Evolutionary conservation across 345 rosid genomes (phyloP), one percentile per base, ranked within the genome.

Genomic region (Salix brachista): DNA sequence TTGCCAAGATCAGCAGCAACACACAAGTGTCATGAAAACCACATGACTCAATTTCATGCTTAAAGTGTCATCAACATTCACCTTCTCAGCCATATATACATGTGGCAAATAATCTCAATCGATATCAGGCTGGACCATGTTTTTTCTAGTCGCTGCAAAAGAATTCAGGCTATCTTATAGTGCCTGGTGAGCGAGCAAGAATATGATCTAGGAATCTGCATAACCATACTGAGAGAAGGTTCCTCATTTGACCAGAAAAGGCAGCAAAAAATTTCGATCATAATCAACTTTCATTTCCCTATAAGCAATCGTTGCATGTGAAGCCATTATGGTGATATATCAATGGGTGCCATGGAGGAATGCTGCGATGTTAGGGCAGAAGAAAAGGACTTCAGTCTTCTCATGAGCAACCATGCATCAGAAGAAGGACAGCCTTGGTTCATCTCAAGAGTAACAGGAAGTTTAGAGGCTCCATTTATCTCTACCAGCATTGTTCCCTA

Each of bases 401-500:
- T 78, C 62, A 92, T 83, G 69, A 96, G 97, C 84, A 90, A 84
- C 88, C 89, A 83, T 44, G 97, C 92, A 84, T 93, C 96, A 12
- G 87, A 81, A 76, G 88, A 13, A 52, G 89, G 65, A 77, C 92
- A 91, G 58, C 98, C 99, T 79, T 87, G 86, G 75, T 80, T 80
- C 94, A 93, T 85, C 85, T 93, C 93, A 21, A 83, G 75, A 46
- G 90, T 94, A 42, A 96, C 76, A 39, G 97, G 99, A 88, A 85
- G 70, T 13, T 84, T 79, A 25, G 88, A 88, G 4, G 84, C 81
- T 78, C 81, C 81, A 58, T 87, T 89, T 67, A 90, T 82, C 85
- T 96, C 94, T 67, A 93, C 73, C 69, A 84, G 80, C 92, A 96
- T 88, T 70, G 74, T 86, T 8, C 98, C 99, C 99, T 96, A 88